A percentile compares a stretch with the other conserved stretches of the same genome.
phyloP scores from a whole-genome alignment of 495 filamentous ascomycete species.

The Aspergillus avenaceus region DNA sequence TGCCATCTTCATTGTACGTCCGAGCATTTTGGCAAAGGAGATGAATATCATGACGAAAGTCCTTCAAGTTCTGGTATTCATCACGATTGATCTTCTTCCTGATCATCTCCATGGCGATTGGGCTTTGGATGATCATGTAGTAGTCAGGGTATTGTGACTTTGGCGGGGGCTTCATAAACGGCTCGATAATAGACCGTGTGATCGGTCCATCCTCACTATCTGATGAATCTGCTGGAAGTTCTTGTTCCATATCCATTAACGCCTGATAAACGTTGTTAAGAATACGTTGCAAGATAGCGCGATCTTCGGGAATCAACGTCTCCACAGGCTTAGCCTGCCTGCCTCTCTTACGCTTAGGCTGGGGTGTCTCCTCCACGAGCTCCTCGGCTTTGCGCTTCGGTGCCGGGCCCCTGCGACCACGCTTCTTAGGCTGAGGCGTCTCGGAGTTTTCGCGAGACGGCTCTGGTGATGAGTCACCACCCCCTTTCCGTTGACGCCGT shows the following conservation, averaged over 20 bases:
- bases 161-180: slow-evolving; percentile 88
- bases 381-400: slow-evolving; percentile 85
- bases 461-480: slow-evolving; percentile 68
- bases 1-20: slow-evolving; percentile 94
- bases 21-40: slow-evolving; percentile 85
- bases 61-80: slow-evolving; percentile 76
- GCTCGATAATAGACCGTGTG: slow-evolving; percentile 80
- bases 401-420: slow-evolving; percentile 69
- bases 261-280: slow-evolving; percentile 70
- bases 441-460: slow-evolving; percentile 78
- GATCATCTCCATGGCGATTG: slow-evolving; percentile 92
- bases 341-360: slow-evolving; percentile 77
- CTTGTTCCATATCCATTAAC: slow-evolving; percentile 71
- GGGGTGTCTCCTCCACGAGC: slow-evolving; percentile 67
- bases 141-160: slow-evolving; percentile 87
- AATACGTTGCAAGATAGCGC: slow-evolving; percentile 64
- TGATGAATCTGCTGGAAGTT: slow-evolving; percentile 53
- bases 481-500: slow-evolving; percentile 46
- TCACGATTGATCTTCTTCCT: slow-evolving; percentile 89
- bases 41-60: slow-evolving; percentile 77
- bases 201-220: slow-evolving; percentile 57
- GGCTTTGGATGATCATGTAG: slow-evolving; percentile 84
- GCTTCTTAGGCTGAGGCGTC: slow-evolving; percentile 60
- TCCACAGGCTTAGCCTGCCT: slow-evolving; percentile 63
- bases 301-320: slow-evolving; percentile 45